A percentile compares a stretch with the other conserved stretches of the same genome.
These are phyloP conservation scores for Sporothrix phasma DNA, from an alignment of 2,329 filamentous ascomycete genomes.

Conservation along the genomic window DNA sequence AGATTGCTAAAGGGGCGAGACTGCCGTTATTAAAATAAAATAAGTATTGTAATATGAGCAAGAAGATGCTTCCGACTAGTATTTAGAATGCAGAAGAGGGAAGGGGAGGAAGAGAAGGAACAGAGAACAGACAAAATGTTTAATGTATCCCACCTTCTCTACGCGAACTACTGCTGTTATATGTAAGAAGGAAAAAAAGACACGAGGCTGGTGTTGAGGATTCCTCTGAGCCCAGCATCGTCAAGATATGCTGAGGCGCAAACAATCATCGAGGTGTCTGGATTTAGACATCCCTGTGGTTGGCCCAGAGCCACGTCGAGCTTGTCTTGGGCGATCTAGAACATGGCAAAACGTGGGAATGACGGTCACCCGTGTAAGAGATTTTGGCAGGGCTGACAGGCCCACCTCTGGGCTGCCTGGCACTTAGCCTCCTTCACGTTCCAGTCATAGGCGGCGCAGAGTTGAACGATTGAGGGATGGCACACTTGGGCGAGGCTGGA, in stretches of 20 bases:
- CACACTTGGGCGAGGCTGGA: too few relatives aligned
- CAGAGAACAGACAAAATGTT: not conserved
- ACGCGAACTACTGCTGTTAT: not conserved
- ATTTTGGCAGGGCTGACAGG: not conserved
- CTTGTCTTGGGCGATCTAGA: not conserved
- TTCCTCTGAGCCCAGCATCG: not conserved
- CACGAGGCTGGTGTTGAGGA: not conserved
- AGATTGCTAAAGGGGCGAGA: not conserved
- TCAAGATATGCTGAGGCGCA: not conserved
- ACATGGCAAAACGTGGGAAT: not conserved
- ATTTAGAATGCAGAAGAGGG: not conserved
- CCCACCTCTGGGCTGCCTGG: not conserved
- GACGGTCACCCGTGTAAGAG: not conserved
- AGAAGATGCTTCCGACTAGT: not conserved
- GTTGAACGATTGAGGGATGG: too few relatives aligned
- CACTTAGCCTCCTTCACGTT: not conserved
- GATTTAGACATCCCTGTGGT: not conserved
- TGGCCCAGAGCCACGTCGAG: not conserved
- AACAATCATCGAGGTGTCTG: constrained; percentile 8
- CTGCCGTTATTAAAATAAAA: not conserved
- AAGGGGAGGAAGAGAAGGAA: not conserved
- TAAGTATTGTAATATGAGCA: not conserved
- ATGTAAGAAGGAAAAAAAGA: not conserved
- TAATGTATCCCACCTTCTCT: not conserved
- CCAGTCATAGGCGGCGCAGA: not conserved